These are phyloP conservation scores for Phytophthora quininea DNA, from an alignment of 352 stramenopile species.

Conservation along the genomic window DNA sequence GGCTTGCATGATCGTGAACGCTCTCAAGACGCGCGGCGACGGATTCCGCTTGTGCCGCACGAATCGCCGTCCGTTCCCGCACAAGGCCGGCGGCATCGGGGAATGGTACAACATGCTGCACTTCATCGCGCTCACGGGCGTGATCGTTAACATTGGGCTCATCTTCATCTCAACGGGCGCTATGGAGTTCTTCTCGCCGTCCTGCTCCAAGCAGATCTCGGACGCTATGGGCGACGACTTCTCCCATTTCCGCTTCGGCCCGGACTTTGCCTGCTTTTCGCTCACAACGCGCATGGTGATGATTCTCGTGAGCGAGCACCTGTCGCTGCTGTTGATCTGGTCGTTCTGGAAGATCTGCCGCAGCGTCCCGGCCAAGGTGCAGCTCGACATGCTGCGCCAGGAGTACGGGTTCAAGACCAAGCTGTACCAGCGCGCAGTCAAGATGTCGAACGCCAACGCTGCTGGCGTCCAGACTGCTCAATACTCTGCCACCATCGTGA, in stretches of 20 bases:
- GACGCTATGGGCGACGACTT: slow-evolving; percentile 64
- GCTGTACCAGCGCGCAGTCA: slow-evolving; percentile 59
- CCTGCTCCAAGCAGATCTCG: slow-evolving; percentile 59
- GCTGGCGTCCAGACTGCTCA: slow-evolving; percentile 15
- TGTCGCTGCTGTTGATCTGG: slow-evolving; percentile 64
- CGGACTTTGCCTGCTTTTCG: slow-evolving; percentile 78
- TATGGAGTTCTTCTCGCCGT: slow-evolving; percentile 71
- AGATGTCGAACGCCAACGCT: slow-evolving; percentile 19
- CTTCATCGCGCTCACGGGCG: slow-evolving; percentile 64
- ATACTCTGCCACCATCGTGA: slow-evolving; percentile 40
- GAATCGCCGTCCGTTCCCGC: slow-evolving; percentile 73
- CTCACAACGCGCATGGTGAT: slow-evolving; percentile 80
- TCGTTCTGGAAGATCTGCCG: slow-evolving; percentile 70
- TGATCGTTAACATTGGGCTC: slow-evolving; percentile 79
- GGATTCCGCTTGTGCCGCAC: slow-evolving; percentile 77
- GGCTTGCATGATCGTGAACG: slow-evolving; percentile 79
- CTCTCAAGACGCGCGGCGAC: slow-evolving; percentile 80
- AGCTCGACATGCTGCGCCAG: slow-evolving; percentile 70
- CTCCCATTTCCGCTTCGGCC: slow-evolving; percentile 70
- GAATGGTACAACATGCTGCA: slow-evolving; percentile 79
- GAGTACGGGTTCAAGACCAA: slow-evolving; percentile 80
- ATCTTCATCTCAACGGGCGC: slow-evolving; percentile 82
- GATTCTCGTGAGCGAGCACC: slow-evolving; percentile 78
- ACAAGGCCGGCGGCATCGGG: slow-evolving; percentile 74
- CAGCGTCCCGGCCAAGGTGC: slow-evolving; percentile 62